Evolutionary conservation across 73 alveolate species (phyloP), one percentile per base, ranked within the genome.

Genomic region (Blepharisma stoltei): DNA sequence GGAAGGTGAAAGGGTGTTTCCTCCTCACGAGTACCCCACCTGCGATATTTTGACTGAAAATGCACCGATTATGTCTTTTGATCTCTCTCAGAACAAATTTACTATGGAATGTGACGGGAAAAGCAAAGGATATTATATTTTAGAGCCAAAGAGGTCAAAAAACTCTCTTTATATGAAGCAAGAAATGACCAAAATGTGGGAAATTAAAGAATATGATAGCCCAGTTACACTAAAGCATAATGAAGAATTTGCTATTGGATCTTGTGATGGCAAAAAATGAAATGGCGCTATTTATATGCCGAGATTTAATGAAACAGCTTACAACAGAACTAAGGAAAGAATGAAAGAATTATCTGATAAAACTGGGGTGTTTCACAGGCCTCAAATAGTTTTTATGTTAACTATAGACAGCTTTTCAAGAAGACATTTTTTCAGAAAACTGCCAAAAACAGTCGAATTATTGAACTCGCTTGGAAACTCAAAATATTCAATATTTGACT

Each of bases 351-450:
- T 32, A 32, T 32, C 41, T 32, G 41, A 32, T 32, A 32, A 32
- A 32, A 32, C 41, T 32, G 41, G 41, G 3, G 41, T 32, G 41
- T 32, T 32, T 52, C 66, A 52, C 23, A 52, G 23, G 66, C 73
- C 73, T 18, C 11, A 20, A 60, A 60, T 60, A n/a, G 45, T 44
- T 38, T 44, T 69, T 69, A n/a, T 69, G 9, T 18, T 69, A n/a
- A 69, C 67, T n/a, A 11, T 69, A 38, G 79, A 69, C 5, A 14
- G 45, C 9, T 38, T 69, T 14, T 69, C 79, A 1, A 0, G 79
- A 43, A 0, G 65, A 1, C 79, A 69, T 69, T 69, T 69, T 69
- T 69, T 14, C 38, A 25, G 79, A 38, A 69, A 69, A 69, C 55
- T 69, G 25, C 79, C 79, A 11, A 44, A 44, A 14, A 9, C 60